phyloP scores from a whole-genome alignment of 805 yeast species.

The Candida andamanensis region DNA sequence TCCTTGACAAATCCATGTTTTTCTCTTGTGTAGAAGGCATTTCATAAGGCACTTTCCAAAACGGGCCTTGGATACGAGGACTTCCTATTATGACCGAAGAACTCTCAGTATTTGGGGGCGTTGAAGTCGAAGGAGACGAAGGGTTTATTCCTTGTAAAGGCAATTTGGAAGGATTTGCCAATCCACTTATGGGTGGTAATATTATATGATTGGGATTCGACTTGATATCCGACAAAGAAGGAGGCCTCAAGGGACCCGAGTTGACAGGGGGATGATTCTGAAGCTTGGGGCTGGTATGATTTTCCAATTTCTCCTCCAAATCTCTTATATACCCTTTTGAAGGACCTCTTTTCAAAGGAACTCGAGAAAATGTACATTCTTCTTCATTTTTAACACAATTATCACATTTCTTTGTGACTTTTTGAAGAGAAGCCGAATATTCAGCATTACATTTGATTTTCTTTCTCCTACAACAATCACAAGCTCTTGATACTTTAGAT shows the following conservation, averaged over 20 bases:
- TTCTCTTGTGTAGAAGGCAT: no score
- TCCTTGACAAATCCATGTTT: conserved; percentile 16
- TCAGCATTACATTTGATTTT: conserved; percentile 69
- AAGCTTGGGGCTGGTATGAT: background rate
- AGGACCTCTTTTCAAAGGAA: conserved; percentile 77
- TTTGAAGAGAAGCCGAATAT: conserved; percentile 38
- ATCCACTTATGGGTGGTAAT: conserved; percentile 24
- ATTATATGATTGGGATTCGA: conserved; percentile 15
- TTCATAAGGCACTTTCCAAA: conserved; percentile 62
- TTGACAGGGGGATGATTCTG: background rate
- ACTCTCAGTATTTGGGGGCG: conserved; percentile 2
- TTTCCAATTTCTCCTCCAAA: conserved; percentile 32
- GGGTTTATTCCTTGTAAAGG: conserved; percentile 4
- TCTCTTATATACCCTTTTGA: conserved; percentile 62
- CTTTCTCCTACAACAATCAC: conserved; percentile 74
- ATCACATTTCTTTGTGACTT: conserved; percentile 51
- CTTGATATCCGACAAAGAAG: conserved; percentile 9
- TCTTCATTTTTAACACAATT: conserved; percentile 60
- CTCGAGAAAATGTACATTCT: conserved; percentile 60
- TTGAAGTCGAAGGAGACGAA: conserved; percentile 1
- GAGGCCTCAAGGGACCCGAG: conserved; percentile 6
- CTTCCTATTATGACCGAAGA: conserved; percentile 11
- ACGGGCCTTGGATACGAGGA: conserved; percentile 37
- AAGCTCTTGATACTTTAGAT: conserved; percentile 73
- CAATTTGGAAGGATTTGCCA: background rate